phyloP scores from a whole-genome alignment of 2,329 filamentous ascomycete genomes.

The Blastomyces gilchristii region DNA sequence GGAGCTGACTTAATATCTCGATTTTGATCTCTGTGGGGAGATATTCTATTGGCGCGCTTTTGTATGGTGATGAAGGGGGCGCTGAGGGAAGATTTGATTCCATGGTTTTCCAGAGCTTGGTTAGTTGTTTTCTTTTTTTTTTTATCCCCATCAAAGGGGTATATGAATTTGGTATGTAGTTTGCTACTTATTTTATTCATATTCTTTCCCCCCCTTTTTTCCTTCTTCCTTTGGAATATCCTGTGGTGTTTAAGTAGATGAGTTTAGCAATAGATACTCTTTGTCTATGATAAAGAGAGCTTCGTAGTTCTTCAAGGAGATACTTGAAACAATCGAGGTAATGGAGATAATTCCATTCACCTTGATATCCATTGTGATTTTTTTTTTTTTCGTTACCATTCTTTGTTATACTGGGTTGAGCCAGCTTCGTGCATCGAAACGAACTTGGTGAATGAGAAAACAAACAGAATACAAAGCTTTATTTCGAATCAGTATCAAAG shows the following conservation, averaged over 20 bases:
- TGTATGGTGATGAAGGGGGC: not conserved
- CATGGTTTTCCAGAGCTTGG: not conserved
- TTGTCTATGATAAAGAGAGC: not conserved
- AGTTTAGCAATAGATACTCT: not conserved
- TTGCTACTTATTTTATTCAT: not conserved
- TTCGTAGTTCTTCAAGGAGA: not conserved
- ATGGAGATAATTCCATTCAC: not conserved
- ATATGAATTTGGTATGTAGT: not conserved
- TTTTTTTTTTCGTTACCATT: not conserved
- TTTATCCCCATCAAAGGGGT: not conserved
- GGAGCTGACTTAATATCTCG: not conserved
- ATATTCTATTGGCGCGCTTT: not conserved
- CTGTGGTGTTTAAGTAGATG: not conserved
- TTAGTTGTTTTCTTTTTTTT: not conserved
- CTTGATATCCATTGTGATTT: not conserved
- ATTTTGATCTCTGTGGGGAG: conserved; percentile 1
- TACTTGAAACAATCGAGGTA: conserved; percentile 1
- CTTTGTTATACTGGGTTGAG: not conserved
- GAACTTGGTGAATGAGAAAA: not conserved
- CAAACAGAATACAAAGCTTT: not conserved
- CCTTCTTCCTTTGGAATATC: not conserved
- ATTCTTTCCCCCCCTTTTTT: not conserved
- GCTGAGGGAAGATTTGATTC: not conserved
- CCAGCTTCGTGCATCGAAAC: not conserved
- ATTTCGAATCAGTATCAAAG: not conserved